Evolutionary conservation across 2,329 filamentous ascomycete species (phyloP).

Genomic region (Verticillium isaacii): DNA sequence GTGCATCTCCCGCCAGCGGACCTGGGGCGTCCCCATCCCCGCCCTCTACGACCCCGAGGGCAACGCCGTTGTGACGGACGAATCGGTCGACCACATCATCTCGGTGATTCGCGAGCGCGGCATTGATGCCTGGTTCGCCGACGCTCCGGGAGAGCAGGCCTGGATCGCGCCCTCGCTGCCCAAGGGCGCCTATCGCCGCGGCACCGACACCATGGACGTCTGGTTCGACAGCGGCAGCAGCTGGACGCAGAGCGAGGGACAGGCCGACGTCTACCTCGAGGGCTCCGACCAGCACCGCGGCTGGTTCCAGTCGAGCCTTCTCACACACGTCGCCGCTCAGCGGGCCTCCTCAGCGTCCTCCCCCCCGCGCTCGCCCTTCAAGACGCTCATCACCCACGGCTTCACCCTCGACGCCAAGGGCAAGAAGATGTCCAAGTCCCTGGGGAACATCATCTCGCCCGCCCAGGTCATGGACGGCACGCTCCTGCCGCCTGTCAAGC

Average conservation of each 20-base stretch:
- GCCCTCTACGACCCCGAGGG: slow-evolving; percentile 73
- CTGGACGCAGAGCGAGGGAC: slow-evolving; percentile 61
- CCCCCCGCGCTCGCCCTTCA: slow-evolving; percentile 62
- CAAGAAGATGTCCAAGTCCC: slow-evolving; percentile 98
- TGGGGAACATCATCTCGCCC: slow-evolving; percentile 83
- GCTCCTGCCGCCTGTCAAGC: slow-evolving; percentile 65
- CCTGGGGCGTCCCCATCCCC: slow-evolving; percentile 96
- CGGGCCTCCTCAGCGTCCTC: slow-evolving; percentile 4
- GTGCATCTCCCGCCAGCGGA: slow-evolving; percentile 94
- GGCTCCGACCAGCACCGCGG: slow-evolving; percentile 94
- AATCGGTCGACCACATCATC: slow-evolving; percentile 82
- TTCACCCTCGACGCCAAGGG: slow-evolving; percentile 86
- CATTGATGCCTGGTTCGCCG: slow-evolving; percentile 93
- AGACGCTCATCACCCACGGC: slow-evolving; percentile 87
- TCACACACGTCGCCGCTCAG: slow-evolving; percentile 74
- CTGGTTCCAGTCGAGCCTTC: slow-evolving; percentile 95
- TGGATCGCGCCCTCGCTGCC: slow-evolving; percentile 70
- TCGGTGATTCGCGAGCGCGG: slow-evolving; percentile 70
- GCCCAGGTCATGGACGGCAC: slow-evolving; percentile 80
- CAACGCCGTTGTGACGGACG: slow-evolving; percentile 71
- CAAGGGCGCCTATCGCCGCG: slow-evolving; percentile 60
- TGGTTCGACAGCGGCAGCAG: slow-evolving; percentile 99
- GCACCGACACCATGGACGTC: slow-evolving; percentile 96
- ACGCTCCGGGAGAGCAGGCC: slow-evolving; percentile 65
- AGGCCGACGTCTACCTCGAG: slow-evolving; percentile 85